These are phyloP conservation scores for Tulasnella sp. DNA, from an alignment of 768 basidiomycete genomes.

Conservation along the genomic window DNA sequence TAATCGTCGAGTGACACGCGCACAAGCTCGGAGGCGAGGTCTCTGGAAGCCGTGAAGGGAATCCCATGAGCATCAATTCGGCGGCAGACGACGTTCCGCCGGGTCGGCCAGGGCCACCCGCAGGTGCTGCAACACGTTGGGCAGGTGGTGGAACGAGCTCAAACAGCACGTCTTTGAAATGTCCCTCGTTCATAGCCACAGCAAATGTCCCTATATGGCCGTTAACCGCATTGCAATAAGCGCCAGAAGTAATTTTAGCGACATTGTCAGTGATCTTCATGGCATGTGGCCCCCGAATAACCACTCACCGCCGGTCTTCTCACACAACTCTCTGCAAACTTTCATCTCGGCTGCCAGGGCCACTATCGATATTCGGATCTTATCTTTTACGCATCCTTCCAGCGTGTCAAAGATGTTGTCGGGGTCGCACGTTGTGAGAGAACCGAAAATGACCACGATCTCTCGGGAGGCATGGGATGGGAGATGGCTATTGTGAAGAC, in stretches of 20 bases:
- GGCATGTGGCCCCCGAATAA: neutral
- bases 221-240: constrained; percentile 28
- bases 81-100: constrained; percentile 37
- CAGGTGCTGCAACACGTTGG: constrained; percentile 43
- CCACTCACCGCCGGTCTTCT: constrained; percentile 78
- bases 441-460: constrained; percentile 88
- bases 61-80: constrained; percentile 99
- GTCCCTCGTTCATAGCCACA: constrained; percentile 97
- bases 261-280: constrained; percentile 4
- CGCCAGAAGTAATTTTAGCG: constrained; percentile 1
- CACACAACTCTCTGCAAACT: constrained; percentile 85
- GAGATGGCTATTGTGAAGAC: constrained; percentile 58
- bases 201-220: constrained; percentile 54
- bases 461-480: constrained; percentile 96
- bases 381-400: constrained; percentile 71
- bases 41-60: constrained; percentile 85
- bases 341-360: constrained; percentile 98
- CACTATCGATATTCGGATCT: constrained; percentile 86
- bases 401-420: constrained; percentile 93
- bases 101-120: constrained; percentile 34
- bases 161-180: constrained; percentile 92
- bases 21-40: constrained; percentile 77
- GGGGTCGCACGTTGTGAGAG: constrained; percentile 93
- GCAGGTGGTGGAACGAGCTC: constrained; percentile 94
- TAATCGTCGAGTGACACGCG: constrained; percentile 87